Evolutionary conservation across 208 protist genomes (phyloP), one percentile per base, ranked within the genome.

Genomic region (Eutreptiella sp.): DNA sequence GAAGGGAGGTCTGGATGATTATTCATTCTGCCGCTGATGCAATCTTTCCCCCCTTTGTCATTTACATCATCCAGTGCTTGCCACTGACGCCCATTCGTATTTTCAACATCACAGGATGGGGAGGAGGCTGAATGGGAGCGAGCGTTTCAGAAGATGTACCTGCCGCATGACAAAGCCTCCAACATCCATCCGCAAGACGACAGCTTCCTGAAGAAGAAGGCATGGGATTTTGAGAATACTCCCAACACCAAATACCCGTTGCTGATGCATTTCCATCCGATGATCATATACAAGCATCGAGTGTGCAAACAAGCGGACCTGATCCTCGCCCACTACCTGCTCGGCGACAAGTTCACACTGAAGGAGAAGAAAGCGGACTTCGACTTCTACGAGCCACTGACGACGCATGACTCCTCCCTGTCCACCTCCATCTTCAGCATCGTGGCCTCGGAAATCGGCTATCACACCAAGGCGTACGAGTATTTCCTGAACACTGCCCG

Each of bases 361-460:
- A 84, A 89, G 55, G 86, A 92, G 61, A 68, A 72, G 27, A 72
- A 74, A 57, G 70, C 77, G 4, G 80, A 92, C 65, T 90, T 84
- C 54, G 66, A 73, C 39, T 89, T 86, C 46, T 92, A 92, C 65
- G 80, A 88, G 46, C 70, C 81, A 28, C 80, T 88, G 53, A 90
- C 86, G 2, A 75, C 80, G 4, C 68, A 66, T 4, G 86, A 92
- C 58, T 85, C 81, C 19, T 76, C 83, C 3, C 66, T 92, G 23
- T 73, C 68, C 21, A 53, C 78, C 24, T 57, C 76, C 46, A 79
- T 92, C 58, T 86, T 83, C 54, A 75, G 76, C 71, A 71, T 87
- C 2, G 41, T 88, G n/a, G 71, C 83, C 34, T 70, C 81, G 7
- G 74, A 79, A 42, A 52, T 85, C 28, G 72, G 72, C 11, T 47